Conservation (phyloP, 2,329 filamentous ascomycete species). For the Verticillium nonalfalfae region DNA sequence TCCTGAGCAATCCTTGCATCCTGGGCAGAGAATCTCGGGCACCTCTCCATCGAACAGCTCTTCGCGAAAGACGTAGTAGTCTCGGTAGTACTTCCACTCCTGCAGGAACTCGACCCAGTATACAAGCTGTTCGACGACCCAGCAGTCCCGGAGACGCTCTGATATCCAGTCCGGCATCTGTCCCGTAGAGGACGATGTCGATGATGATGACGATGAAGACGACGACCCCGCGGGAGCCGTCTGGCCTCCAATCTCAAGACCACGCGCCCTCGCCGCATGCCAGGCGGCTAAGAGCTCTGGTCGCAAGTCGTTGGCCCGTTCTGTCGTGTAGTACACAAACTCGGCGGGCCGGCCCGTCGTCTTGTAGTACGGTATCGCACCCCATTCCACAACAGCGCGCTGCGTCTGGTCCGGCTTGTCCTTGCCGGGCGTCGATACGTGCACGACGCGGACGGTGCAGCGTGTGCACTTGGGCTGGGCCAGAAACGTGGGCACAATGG, state of each 20-base stretch:
- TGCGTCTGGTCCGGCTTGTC: not conserved
- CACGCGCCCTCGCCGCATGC: not conserved
- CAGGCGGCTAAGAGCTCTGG: conserved; percentile 7
- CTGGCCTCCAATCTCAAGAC: not conserved
- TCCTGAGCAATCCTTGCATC: conserved; percentile 1
- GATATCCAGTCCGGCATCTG: conserved; percentile 4
- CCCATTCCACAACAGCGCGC: conserved; percentile 12
- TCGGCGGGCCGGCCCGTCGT: conserved; percentile 10
- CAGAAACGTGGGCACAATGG: conserved; percentile 9
- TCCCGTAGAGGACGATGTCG: too few relatives aligned
- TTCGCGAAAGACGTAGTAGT: conserved; percentile 10
- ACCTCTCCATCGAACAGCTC: conserved; percentile 8
- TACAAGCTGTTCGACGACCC: conserved; percentile 12
- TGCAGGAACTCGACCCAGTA: conserved; percentile 13
- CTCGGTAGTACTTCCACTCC: conserved; percentile 13
- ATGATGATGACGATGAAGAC: too few relatives aligned
- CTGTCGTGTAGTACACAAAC: conserved; percentile 10
- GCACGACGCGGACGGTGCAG: conserved; percentile 11
- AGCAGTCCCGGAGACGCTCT: conserved; percentile 11
- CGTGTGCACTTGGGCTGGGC: conserved; percentile 7
- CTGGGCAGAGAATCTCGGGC: conserved; percentile 9
- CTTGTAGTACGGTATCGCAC: conserved; percentile 11
- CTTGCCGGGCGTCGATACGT: conserved; percentile 3
- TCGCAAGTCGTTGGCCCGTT: conserved; percentile 7
- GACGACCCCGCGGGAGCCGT: too few relatives aligned